These are phyloP conservation scores for Tuctoria greenei DNA, from an alignment of 176 grass and related monocot species.

Conservation along the genomic window DNA sequence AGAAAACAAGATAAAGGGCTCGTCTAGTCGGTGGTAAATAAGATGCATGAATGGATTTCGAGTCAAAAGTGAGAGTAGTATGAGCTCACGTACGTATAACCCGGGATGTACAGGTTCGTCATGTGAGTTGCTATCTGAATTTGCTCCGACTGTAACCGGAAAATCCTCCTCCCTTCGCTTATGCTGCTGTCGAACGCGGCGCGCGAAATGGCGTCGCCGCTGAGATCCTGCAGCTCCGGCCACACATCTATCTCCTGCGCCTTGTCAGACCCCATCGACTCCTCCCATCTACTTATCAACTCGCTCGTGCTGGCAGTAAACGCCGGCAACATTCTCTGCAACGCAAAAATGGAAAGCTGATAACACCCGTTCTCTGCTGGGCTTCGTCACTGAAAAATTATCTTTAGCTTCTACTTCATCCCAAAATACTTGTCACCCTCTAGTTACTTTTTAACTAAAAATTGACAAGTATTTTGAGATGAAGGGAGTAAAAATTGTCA, in stretches of 20 bases:
- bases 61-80: neutral
- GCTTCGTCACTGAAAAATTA: too few species aligned
- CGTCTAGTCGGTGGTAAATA: too few species aligned
- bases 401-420: neutral
- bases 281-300: slow-evolving; percentile 40
- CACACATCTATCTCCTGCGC: slow-evolving; percentile 26
- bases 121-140: neutral
- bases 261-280: neutral
- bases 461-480: too few species aligned
- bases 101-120: slow-evolving; percentile 28
- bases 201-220: slow-evolving; percentile 39
- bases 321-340: slow-evolving; percentile 45
- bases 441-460: too few species aligned
- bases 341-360: neutral
- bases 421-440: too few species aligned
- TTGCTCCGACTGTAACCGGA: slow-evolving; percentile 55
- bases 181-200: slow-evolving; percentile 72
- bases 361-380: too few species aligned
- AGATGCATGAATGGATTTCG: too few species aligned
- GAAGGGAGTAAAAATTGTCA: too few species aligned
- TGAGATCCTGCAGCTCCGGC: slow-evolving; percentile 43
- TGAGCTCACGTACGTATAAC: slow-evolving; percentile 39
- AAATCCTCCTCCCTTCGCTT: slow-evolving; percentile 54
- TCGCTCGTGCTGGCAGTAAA: slow-evolving; percentile 39
- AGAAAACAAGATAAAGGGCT: neutral